phyloP scores from a whole-genome alignment of 352 stramenopile genomes.

The Phytophthora tubulina region DNA sequence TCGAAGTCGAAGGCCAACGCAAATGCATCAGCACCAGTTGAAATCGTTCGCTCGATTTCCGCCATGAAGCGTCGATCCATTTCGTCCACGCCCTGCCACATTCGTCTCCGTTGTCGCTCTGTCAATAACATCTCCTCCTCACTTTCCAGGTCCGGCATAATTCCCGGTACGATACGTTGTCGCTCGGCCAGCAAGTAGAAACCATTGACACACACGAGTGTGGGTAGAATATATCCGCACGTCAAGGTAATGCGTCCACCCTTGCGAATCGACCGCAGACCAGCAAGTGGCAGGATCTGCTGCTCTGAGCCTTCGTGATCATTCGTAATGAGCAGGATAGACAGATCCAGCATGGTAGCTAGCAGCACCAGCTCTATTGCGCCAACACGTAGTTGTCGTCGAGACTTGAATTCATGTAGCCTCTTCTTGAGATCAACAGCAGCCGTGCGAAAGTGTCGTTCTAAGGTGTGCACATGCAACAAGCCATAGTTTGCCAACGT shows the following conservation, averaged over 20 bases:
- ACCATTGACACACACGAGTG: constrained; percentile 70
- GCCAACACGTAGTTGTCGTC: constrained; percentile 64
- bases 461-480: constrained; percentile 66
- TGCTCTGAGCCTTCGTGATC: constrained; percentile 80
- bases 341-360: constrained; percentile 79
- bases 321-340: constrained; percentile 81
- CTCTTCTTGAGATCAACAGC: constrained; percentile 82
- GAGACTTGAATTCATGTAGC: constrained; percentile 80
- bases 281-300: constrained; percentile 63
- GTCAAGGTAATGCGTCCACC: constrained; percentile 65
- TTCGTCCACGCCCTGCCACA: constrained; percentile 83
- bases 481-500: constrained; percentile 79
- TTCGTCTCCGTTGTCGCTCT: constrained; percentile 35
- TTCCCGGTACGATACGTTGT: constrained; percentile 15
- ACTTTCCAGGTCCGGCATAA: constrained; percentile 9
- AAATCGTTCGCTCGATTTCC: constrained; percentile 65
- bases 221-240: constrained; percentile 81
- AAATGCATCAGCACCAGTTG: constrained; percentile 24
- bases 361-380: constrained; percentile 76
- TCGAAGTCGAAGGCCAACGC: constrained; percentile 63
- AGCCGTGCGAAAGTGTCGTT: constrained; percentile 59
- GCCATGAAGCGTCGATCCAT: constrained; percentile 76
- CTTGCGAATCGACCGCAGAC: constrained; percentile 57
- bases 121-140: constrained; percentile 28
- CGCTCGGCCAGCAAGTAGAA: constrained; percentile 70